A percentile compares a stretch with the other conserved stretches of the same genome.
These are phyloP conservation scores for Phaseolus coccineus DNA, from an alignment of 331 rosid species.

Conservation along the genomic window DNA sequence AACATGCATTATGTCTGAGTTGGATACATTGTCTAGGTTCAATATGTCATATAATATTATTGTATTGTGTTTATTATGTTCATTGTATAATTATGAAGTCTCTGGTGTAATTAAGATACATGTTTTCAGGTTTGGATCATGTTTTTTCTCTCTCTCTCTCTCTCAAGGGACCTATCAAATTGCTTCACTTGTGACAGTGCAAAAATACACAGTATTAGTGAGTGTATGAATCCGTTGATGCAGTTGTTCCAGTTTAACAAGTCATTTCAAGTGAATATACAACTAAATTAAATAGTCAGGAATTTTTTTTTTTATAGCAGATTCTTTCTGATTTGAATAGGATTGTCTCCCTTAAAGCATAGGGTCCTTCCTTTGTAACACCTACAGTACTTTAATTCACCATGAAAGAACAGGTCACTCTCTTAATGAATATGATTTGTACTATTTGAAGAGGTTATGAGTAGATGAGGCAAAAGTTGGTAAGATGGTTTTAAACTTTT, in stretches of 20 bases:
- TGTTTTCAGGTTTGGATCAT: not conserved
- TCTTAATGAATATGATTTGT: not conserved
- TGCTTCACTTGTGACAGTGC: not conserved
- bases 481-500: not conserved
- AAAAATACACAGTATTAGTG: not conserved
- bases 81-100: not conserved
- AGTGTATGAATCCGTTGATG: too few relatives aligned
- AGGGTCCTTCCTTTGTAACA: too few relatives aligned
- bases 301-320: too few relatives aligned
- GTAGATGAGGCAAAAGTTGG: not conserved
- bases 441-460: not conserved
- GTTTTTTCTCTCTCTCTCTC: slow-evolving; percentile 13
- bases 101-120: slow-evolving; percentile 1
- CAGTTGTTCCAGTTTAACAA: too few relatives aligned
- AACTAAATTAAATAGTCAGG: too few relatives aligned
- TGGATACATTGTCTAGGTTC: slow-evolving; percentile 12
- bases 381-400: not conserved
- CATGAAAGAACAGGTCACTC: not conserved
- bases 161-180: not conserved
- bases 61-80: not conserved
- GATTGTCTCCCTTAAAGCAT: too few relatives aligned
- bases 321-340: too few relatives aligned
- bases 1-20: not conserved
- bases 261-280: too few relatives aligned
- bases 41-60: not conserved